Evolutionary conservation across 352 stramenopile genomes (phyloP), one percentile per base, ranked within the genome.

Genomic region (Pythium phragmitis): DNA sequence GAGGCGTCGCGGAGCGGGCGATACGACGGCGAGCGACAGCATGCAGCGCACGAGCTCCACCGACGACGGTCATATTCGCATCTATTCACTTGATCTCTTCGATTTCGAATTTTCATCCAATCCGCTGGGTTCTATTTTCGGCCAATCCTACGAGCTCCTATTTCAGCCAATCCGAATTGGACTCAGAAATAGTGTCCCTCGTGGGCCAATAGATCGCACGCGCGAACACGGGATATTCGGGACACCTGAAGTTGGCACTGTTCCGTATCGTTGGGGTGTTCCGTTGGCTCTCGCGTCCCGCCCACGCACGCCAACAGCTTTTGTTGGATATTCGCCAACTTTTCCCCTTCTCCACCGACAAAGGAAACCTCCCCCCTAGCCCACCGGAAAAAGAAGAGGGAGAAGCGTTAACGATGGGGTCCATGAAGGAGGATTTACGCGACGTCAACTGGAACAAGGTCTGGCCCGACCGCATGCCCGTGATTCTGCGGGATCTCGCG

Each of bases 371-470:
- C 41, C 42, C 36, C 52, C 43, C 55, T 26, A 17, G 39, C 28
- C 50, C 7, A 3, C 57, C 14, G 37, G 14, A 42, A 26, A 66
- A 43, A 28, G 43, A 64, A 70, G 59, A 57, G 37, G 55, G 61
- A 55, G 28, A 42, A 50, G 36, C 26, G 37, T 13, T 9, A 4
- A 61, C n/a, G n/a, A 90, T 84, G 79, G 72, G 59, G 66, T 82
- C 86, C 52, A 74, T 82, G 65, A 94, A 91, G 70, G 85, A 82
- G 54, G 80, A 85, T 28, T 85, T 95, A 77, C 81, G 82, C 71
- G 86, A 93, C 63, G 86, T 95, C 34, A 92, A 92, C 74, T 95
- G 86, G 86, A 85, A 95, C 71, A 95, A 95, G 72, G 73, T 95
- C 47, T 95, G 85, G 80, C 86, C 86, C 12, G 82, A 95, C 72